These are phyloP conservation scores for Pythium volutum DNA, from an alignment of 352 stramenopile genomes.

Conservation along the genomic window DNA sequence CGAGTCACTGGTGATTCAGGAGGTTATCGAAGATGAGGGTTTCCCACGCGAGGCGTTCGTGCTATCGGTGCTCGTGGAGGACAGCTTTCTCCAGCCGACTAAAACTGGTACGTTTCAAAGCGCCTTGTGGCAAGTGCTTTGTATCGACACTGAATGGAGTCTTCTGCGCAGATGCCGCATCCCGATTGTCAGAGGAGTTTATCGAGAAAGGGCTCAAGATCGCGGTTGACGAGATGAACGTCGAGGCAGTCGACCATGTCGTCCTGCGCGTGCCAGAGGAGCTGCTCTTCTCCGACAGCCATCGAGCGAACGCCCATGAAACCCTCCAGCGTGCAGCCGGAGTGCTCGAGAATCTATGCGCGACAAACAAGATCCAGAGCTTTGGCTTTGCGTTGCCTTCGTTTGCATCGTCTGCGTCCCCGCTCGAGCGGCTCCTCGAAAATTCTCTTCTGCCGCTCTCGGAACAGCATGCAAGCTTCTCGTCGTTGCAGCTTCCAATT, in stretches of 20 bases:
- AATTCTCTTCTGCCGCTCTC: conserved; percentile 40
- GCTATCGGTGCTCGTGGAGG: conserved; percentile 53
- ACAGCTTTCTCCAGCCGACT: conserved; percentile 38
- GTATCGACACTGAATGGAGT: background rate
- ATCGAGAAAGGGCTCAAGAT: conserved; percentile 50
- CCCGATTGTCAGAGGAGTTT: conserved; percentile 36
- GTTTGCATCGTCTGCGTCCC: conserved; percentile 9
- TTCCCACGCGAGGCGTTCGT: conserved; percentile 64
- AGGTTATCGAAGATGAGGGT: conserved; percentile 54
- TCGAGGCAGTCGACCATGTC: conserved; percentile 67
- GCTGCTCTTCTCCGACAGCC: conserved; percentile 21
- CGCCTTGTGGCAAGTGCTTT: background rate
- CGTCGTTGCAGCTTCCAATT: conserved; percentile 60
- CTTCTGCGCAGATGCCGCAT: conserved; percentile 22
- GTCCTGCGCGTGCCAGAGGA: conserved; percentile 61
- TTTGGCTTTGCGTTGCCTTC: conserved; percentile 51
- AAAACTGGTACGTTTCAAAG: background rate
- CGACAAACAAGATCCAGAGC: conserved; percentile 50
- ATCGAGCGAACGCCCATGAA: conserved; percentile 27
- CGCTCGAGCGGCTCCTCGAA: conserved; percentile 43
- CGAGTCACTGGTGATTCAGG: conserved; percentile 63
- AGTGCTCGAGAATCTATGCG: conserved; percentile 38
- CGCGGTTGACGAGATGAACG: conserved; percentile 43
- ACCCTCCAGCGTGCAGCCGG: conserved; percentile 34
- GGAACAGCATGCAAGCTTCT: conserved; percentile 42